Conservation (phyloP, 768 basidiomycete genomes). For the Suillus placidus region DNA sequence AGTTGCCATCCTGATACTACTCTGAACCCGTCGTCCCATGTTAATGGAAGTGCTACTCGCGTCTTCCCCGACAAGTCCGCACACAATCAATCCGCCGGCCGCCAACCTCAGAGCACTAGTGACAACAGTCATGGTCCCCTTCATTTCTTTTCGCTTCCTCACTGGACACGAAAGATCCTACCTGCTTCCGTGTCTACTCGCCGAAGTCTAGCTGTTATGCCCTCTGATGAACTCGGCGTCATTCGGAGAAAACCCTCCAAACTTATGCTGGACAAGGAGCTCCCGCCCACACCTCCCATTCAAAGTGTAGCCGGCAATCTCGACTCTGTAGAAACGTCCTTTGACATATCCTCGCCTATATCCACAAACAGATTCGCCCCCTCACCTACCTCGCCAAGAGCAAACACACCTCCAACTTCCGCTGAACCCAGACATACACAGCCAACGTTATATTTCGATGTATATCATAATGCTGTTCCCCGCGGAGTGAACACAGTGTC, state of each 20-base stretch:
- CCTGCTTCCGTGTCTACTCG: conserved; percentile 34
- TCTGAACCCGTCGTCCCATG: conserved; percentile 37
- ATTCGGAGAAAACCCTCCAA: conserved; percentile 21
- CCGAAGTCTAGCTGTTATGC: conserved; percentile 29
- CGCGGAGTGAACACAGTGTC: conserved; percentile 52
- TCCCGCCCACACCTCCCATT: conserved; percentile 51
- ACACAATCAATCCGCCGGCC: conserved; percentile 47
- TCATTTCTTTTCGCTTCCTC: conserved; percentile 68
- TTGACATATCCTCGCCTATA: background rate
- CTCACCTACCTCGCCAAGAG: background rate
- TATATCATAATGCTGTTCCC: conserved; percentile 53
- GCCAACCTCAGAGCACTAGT: conserved; percentile 31
- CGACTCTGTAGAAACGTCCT: background rate
- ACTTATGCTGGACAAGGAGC: conserved; percentile 43
- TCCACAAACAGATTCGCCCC: background rate
- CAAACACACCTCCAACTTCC: conserved; percentile 16
- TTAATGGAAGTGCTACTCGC: conserved; percentile 35
- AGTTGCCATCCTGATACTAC: conserved; percentile 26
- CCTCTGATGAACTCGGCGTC: conserved; percentile 28
- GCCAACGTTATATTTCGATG: conserved; percentile 59
- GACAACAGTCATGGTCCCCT: conserved; percentile 37
- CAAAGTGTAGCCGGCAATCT: conserved; percentile 6
- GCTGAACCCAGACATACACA: conserved; percentile 45
- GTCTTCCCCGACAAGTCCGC: conserved; percentile 50
- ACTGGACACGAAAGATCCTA: conserved; percentile 59